Percentiles rank a stretch among this genome's conserved stretches.
Conservation (phyloP, 2,329 filamentous ascomycete species). For the Lojkania enalia region DNA sequence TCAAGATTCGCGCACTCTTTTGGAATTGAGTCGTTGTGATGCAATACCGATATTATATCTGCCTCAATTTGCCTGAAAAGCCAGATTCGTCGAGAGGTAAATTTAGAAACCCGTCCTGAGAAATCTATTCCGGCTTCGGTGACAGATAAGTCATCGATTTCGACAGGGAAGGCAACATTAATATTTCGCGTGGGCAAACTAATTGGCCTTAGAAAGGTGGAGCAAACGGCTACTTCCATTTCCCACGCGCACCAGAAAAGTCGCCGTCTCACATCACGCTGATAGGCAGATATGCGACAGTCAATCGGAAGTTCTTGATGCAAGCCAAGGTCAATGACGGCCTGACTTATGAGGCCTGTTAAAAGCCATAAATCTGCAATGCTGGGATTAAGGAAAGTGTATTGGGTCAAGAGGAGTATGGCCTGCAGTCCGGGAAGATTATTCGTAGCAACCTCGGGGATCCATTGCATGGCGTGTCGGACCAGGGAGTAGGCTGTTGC, state of each 20-base stretch:
- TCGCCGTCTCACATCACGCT: slow-evolving; percentile 44
- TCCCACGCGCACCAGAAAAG: slow-evolving; percentile 45
- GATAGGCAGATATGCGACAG: slow-evolving; percentile 26
- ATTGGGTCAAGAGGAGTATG: slow-evolving; percentile 40
- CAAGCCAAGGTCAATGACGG: slow-evolving; percentile 41
- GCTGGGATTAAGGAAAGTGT: slow-evolving; percentile 41
- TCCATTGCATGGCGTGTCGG: slow-evolving; percentile 41
- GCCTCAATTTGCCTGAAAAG: slow-evolving; percentile 40
- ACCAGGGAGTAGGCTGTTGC: slow-evolving; percentile 37
- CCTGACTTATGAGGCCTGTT: slow-evolving; percentile 42
- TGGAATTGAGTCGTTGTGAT: slow-evolving; percentile 37
- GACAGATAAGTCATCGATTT: slow-evolving; percentile 40
- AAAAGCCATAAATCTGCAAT: slow-evolving; percentile 44
- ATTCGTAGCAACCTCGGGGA: slow-evolving; percentile 42
- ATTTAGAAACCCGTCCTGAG: slow-evolving; percentile 37
- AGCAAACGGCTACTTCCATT: slow-evolving; percentile 43
- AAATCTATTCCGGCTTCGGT: slow-evolving; percentile 31
- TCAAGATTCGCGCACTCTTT: slow-evolving; percentile 27
- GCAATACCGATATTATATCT: slow-evolving; percentile 38
- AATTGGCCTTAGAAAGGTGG: slow-evolving; percentile 36
- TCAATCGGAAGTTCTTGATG: slow-evolving; percentile 42
- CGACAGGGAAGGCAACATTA: slow-evolving; percentile 36
- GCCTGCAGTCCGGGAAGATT: slow-evolving; percentile 41
- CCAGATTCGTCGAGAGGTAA: slow-evolving; percentile 41
- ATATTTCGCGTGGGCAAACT: slow-evolving; percentile 35